These are phyloP conservation scores for Drechmeria coniospora DNA, from an alignment of 2,329 filamentous ascomycete genomes.

Conservation along the genomic window DNA sequence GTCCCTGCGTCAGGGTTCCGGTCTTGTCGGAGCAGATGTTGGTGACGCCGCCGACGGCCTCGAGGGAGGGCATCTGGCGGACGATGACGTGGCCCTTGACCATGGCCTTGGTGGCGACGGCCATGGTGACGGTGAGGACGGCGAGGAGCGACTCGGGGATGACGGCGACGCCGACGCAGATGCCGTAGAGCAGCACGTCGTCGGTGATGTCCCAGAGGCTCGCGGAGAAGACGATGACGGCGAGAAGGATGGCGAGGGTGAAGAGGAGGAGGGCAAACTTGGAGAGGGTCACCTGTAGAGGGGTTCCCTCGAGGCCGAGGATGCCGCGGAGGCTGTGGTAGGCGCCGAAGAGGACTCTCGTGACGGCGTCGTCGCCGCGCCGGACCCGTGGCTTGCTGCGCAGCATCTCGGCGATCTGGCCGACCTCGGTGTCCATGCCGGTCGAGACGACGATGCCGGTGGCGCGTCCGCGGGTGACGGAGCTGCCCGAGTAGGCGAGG, in stretches of 20 bases:
- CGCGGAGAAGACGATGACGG: slow-evolving; percentile 45
- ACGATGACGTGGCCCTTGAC: slow-evolving; percentile 49
- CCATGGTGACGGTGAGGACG: slow-evolving; percentile 57
- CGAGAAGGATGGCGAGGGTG: slow-evolving; percentile 47
- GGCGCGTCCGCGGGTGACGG: slow-evolving; percentile 55
- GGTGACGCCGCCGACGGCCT: slow-evolving; percentile 54
- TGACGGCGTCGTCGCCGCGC: slow-evolving; percentile 24
- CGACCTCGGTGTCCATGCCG: slow-evolving; percentile 63
- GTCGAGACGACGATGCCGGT: slow-evolving; percentile 53
- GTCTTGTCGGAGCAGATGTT: slow-evolving; percentile 60
- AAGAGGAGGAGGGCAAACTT: slow-evolving; percentile 76
- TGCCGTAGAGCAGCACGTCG: slow-evolving; percentile 45
- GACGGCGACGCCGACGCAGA: slow-evolving; percentile 46
- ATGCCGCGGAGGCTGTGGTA: slow-evolving; percentile 33
- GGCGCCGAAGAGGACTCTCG: slow-evolving; percentile 25
- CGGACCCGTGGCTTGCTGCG: slow-evolving; percentile 36
- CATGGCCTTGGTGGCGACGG: slow-evolving; percentile 50
- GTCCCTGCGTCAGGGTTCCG: slow-evolving; percentile 49
- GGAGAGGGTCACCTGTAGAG: slow-evolving; percentile 70
- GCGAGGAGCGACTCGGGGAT: slow-evolving; percentile 53
- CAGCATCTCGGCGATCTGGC: slow-evolving; percentile 57
- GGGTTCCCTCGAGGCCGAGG: slow-evolving; percentile 59
- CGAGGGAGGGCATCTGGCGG: slow-evolving; percentile 47
- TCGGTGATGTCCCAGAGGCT: slow-evolving; percentile 36
- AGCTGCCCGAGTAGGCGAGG: slow-evolving; percentile 56